These are phyloP conservation scores for Trichoderma parareesei DNA, from an alignment of 495 filamentous ascomycete species.

Conservation along the genomic window DNA sequence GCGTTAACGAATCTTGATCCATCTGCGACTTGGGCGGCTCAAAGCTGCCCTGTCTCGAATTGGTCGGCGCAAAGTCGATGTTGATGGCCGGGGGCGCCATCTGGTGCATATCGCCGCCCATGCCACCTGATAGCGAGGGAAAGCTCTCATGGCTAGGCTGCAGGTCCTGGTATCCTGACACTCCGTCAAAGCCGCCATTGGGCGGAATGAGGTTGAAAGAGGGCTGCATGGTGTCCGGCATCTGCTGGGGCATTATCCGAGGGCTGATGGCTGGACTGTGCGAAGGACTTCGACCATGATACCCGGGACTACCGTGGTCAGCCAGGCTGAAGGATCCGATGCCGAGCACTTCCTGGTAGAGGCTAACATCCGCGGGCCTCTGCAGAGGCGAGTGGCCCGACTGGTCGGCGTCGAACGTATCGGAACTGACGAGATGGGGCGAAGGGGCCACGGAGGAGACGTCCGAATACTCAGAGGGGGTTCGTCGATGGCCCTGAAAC, in stretches of 20 bases:
- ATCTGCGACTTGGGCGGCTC: constrained; percentile 56
- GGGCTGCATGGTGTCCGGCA: constrained; percentile 40
- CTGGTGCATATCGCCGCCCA: constrained; percentile 51
- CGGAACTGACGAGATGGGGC: constrained; percentile 69
- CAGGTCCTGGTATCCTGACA: constrained; percentile 47
- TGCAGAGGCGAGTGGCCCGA: constrained; percentile 75
- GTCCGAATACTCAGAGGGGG: constrained; percentile 87
- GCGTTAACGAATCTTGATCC: constrained; percentile 73
- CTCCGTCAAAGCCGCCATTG: constrained; percentile 37
- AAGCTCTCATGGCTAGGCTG: constrained; percentile 49
- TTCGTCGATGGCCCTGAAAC: constrained; percentile 71
- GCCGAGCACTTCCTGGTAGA: constrained; percentile 71
- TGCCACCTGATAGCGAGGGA: constrained; percentile 41
- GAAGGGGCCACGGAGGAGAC: constrained; percentile 71
- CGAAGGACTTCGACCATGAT: constrained; percentile 60
- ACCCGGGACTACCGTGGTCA: constrained; percentile 52
- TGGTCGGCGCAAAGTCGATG: constrained; percentile 76
- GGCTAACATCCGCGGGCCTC: constrained; percentile 57
- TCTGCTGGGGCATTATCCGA: constrained; percentile 67
- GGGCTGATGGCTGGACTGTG: constrained; percentile 84
- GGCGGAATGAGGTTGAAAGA: constrained; percentile 43
- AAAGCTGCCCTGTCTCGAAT: constrained; percentile 57
- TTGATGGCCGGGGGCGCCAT: constrained; percentile 84
- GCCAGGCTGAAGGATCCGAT: constrained; percentile 77
- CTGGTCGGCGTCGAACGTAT: constrained; percentile 67